Evolutionary conservation across 176 grass and related monocot species (phyloP), one percentile per base, ranked within the genome.

Genomic region (Ensete ventricosum): DNA sequence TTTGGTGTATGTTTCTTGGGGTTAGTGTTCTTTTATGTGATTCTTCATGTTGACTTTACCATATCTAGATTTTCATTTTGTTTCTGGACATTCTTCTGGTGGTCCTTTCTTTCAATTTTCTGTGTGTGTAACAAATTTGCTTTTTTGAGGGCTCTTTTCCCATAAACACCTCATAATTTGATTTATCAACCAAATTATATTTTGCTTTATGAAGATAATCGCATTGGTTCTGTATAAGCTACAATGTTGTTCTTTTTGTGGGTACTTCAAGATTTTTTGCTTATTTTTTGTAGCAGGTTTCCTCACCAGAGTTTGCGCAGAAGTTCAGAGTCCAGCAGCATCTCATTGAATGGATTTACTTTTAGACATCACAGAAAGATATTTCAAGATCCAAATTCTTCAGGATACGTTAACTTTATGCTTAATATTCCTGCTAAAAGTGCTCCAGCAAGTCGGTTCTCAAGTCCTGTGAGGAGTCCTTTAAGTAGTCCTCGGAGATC

Each of bases 351-450:
- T 62, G 59, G 43, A 89, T 78, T 66, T 83, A 11, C 64, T 75
- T 64, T 55, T 84, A 80, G 81, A 53, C 70, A 83, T 34, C 77
- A 82, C 52, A 81, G 53, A 50, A 93, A 72, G 20, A 82, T 84
- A 68, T 83, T 88, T 53, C 82, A 85, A 51, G 83, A 89, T 52
- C 86, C 72, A 84, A 83, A 77, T 81, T 87, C 85, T 67, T 26
- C 76, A 78, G 88, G 86, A 71, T 79, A 69, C 23, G 62, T n/a
- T 11, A 83, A 87, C 67, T 93, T 93, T 54, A 71, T 69, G 22
- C 81, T 93, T 51, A 93, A 88, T 60, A 91, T 98, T 77, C 90
- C 90, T 71, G 62, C 82, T 83, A 93, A 89, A 84, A 93, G 87
- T 78, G 90, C 94, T 67, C 94, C 94, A 69, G 81, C 53, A 75